These are phyloP conservation scores for Hypoxylon sp. DNA, from an alignment of 2,329 filamentous ascomycete species.

Conservation along the genomic window DNA sequence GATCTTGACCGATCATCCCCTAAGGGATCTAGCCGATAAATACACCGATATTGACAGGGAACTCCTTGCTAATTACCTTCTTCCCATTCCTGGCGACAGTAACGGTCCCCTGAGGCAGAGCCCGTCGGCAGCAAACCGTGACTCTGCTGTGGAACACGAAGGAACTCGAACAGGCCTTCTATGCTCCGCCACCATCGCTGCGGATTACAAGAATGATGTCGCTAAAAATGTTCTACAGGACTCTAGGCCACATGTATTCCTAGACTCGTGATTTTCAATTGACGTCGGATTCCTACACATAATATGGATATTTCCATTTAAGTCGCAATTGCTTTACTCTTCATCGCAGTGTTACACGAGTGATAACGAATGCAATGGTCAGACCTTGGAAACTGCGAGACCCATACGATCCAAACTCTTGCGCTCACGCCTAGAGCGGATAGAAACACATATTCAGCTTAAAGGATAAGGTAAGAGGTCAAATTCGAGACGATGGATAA, in stretches of 20 bases:
- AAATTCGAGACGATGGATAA: neutral
- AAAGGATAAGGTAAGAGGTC: slow-evolving; percentile 1
- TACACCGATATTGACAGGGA: slow-evolving; percentile 42
- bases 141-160: slow-evolving; percentile 30
- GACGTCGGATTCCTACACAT: neutral
- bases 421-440: slow-evolving; percentile 10
- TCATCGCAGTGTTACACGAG: neutral
- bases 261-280: neutral
- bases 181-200: slow-evolving; percentile 18
- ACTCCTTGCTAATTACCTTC: slow-evolving; percentile 19
- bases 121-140: slow-evolving; percentile 35
- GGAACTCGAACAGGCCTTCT: slow-evolving; percentile 28
- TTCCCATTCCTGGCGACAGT: slow-evolving; percentile 34
- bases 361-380: neutral
- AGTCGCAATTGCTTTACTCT: neutral
- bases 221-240: neutral
- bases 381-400: neutral
- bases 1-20: slow-evolving; percentile 40
- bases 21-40: slow-evolving; percentile 42
- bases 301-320: neutral
- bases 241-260: neutral
- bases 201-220: slow-evolving; percentile 2
- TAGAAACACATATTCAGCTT: neutral
- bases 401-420: slow-evolving; percentile 19
- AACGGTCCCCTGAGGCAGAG: slow-evolving; percentile 43